These are phyloP conservation scores for Cyclocybe aegerita DNA, from an alignment of 768 basidiomycete genomes.

Conservation along the genomic window DNA sequence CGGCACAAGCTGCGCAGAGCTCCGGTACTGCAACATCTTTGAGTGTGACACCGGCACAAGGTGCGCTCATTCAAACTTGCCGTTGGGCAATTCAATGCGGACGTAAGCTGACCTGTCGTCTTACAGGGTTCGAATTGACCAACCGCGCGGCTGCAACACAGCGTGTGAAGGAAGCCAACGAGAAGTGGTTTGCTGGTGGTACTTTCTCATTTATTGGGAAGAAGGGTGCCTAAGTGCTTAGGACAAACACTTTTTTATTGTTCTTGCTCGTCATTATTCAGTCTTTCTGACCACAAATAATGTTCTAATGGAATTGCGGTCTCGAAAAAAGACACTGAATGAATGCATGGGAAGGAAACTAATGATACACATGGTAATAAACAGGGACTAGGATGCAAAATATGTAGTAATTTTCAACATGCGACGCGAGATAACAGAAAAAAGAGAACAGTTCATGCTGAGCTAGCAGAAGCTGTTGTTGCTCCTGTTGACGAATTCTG, in stretches of 20 bases:
- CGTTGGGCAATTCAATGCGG: neutral
- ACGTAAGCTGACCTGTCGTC: neutral
- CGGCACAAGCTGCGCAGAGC: constrained; percentile 58
- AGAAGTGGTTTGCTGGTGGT: constrained; percentile 91
- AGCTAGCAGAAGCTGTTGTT: constrained; percentile 49
- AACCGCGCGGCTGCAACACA: constrained; percentile 87
- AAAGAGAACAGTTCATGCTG: constrained; percentile 21
- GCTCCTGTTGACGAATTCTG: constrained; percentile 55
- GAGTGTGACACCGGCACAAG: constrained; percentile 95
- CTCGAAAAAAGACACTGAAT: constrained; percentile 4
- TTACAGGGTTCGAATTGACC: constrained; percentile 86
- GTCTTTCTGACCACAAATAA: neutral
- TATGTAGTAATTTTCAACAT: constrained; percentile 17
- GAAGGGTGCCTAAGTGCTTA: constrained; percentile 31
- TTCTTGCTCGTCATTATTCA: neutral
- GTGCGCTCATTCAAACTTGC: constrained; percentile 32
- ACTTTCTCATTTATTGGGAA: constrained; percentile 77
- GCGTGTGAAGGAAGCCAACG: constrained; percentile 93
- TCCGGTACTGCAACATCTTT: constrained; percentile 91
- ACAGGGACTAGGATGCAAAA: constrained; percentile 14
- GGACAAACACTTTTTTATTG: constrained; percentile 1
- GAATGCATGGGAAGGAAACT: constrained; percentile 24
- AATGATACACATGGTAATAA: constrained; percentile 29
- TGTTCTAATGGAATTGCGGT: neutral
- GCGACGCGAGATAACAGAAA: constrained; percentile 9